Evolutionary conservation across 2,329 filamentous ascomycete genomes (phyloP), one percentile per base, ranked within the genome.

Genomic region (Zasmidium cellare): DNA sequence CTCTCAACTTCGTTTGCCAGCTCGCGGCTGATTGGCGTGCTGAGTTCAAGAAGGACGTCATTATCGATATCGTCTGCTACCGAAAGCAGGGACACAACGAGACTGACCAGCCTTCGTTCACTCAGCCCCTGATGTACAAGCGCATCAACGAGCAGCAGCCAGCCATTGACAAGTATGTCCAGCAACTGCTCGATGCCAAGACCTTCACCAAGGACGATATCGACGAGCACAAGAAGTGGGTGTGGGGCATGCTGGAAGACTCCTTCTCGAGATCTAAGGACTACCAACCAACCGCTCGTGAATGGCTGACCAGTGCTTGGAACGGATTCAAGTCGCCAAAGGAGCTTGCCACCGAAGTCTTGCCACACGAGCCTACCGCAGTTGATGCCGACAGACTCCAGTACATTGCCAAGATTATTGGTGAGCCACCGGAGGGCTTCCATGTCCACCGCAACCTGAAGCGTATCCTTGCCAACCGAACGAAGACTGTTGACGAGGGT

Each of bases 121-220:
- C 94, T n/a, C 94, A 99, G 76, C 94, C 94, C 44, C 81, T 97
- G 68, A 99, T 99, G 94, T 99, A 99, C 86, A 97, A 97, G 87
- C 90, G 90, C 71, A 97, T 99, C 73, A 85, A 87, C 67, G 83
- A 88, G 59, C 91, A 97, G 75, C 84, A 88, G 64, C 86, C 89
- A 47, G 90, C 94, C 74, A 87, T 99, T 59, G 89, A 96, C 73
- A 90, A 91, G 71, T 99, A 99, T 74, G 85, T 94, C 67, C 85
- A 96, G 72, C 90, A 96, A 82, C 87, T 99, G 54, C 82, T 97
- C 46, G 83, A 91, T 62, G 92, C 97, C 72, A 91, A 92, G 69
- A 96, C 90, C 54, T 99, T 99, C 80, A 96, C 91, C 67, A 93
- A 96, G 80, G 92, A 94, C 70, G 94, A 99, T 73, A 89, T 99